Evolutionary conservation across 805 yeast species (phyloP).

Genomic region (Lachancea cidri): DNA sequence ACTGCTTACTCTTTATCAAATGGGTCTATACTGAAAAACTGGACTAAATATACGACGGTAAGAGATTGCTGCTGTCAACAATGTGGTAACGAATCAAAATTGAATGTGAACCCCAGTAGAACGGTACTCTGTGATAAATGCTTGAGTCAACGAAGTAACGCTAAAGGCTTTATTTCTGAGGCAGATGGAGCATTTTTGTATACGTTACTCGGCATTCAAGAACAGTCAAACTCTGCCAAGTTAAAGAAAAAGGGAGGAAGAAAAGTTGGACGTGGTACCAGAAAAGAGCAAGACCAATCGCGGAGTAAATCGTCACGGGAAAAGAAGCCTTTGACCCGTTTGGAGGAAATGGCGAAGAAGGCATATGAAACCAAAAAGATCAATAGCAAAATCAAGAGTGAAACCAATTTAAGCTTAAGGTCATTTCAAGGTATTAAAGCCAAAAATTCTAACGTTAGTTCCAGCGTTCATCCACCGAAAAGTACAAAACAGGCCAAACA

Average conservation of each 20-base stretch:
- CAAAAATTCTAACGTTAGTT: constrained; percentile 2
- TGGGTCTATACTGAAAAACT: constrained; percentile 49
- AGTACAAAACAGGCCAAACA: not conserved
- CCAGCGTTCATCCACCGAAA: not conserved
- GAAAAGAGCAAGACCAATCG: constrained; percentile 12
- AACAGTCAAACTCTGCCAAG: constrained; percentile 15
- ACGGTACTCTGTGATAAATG: constrained; percentile 43
- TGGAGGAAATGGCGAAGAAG: constrained; percentile 25
- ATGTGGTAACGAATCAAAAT: constrained; percentile 40
- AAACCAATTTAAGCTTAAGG: constrained; percentile 36
- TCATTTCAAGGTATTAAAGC: constrained; percentile 33
- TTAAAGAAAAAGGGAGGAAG: constrained; percentile 27
- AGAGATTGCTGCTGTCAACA: constrained; percentile 45
- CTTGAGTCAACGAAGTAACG: constrained; percentile 22
- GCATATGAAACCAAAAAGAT: constrained; percentile 24
- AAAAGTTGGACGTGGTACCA: constrained; percentile 34
- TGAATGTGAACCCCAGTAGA: constrained; percentile 33
- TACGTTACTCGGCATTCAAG: constrained; percentile 46
- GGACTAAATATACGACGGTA: constrained; percentile 43
- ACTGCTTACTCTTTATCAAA: constrained; percentile 48
- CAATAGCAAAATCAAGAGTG: constrained; percentile 40
- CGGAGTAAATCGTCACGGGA: constrained; percentile 8
- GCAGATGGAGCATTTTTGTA: constrained; percentile 43
- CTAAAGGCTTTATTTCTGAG: constrained; percentile 38
- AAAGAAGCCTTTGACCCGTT: constrained; percentile 21